Percentiles rank a stretch among this genome's conserved stretches.
These are phyloP conservation scores for Helenozyma baotianmanensis DNA, from an alignment of 805 yeast species.

Conservation along the genomic window DNA sequence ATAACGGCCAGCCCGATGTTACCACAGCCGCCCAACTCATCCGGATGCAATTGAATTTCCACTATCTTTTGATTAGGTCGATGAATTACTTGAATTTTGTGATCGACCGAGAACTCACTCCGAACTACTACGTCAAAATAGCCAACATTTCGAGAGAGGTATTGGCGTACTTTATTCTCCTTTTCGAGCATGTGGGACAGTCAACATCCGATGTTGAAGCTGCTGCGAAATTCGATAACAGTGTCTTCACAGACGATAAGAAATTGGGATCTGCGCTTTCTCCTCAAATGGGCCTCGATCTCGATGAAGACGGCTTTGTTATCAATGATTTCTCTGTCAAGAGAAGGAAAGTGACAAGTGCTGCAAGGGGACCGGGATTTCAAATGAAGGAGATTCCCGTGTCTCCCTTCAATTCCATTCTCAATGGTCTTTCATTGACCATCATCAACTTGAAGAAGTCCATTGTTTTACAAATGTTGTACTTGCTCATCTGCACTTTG, in stretches of 20 bases:
- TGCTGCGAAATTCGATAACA: conserved; percentile 1
- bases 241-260: conserved; percentile 2
- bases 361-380: conserved; percentile 1
- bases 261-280: conserved; percentile 2
- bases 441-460: conserved; percentile 41
- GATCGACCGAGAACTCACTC: conserved; percentile 38
- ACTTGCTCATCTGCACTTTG: conserved; percentile 36
- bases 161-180: conserved; percentile 31
- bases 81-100: conserved; percentile 37
- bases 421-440: conserved; percentile 40
- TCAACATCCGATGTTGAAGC: conserved; percentile 6
- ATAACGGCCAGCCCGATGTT: conserved; percentile 35
- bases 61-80: conserved; percentile 38
- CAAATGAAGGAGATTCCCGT: conserved; percentile 22
- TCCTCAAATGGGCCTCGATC: conserved; percentile 26
- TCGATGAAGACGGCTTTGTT: conserved; percentile 43
- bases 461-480: conserved; percentile 39
- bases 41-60: conserved; percentile 42
- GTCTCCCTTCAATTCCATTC: conserved; percentile 38
- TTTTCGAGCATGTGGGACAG: conserved; percentile 32
- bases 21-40: conserved; percentile 35
- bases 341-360: conserved; percentile 20
- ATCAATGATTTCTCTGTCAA: conserved; percentile 41
- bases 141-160: conserved; percentile 36
- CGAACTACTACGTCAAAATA: conserved; percentile 29